Percentiles rank a stretch among this genome's conserved stretches.
phyloP scores from a whole-genome alignment of 495 filamentous ascomycete genomes.

The Trichoderma gamsii region DNA sequence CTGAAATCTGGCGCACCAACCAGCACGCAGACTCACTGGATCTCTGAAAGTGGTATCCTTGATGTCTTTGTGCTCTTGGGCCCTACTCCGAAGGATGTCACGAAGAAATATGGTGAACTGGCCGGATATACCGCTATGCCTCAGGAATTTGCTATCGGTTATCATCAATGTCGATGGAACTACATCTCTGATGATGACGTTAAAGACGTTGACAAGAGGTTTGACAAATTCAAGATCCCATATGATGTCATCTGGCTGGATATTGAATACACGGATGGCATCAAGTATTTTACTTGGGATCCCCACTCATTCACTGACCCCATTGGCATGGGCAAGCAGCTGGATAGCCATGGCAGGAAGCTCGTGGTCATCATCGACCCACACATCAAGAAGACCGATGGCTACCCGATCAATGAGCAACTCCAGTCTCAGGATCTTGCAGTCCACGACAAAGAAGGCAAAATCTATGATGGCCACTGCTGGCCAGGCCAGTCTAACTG shows the following conservation, averaged over 20 bases:
- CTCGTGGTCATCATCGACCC: slow-evolving; percentile 93
- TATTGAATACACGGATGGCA: slow-evolving; percentile 91
- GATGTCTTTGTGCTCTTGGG: slow-evolving; percentile 94
- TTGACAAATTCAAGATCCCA: slow-evolving; percentile 88
- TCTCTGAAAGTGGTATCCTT: slow-evolving; percentile 83
- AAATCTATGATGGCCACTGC: slow-evolving; percentile 91
- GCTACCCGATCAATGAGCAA: slow-evolving; percentile 70
- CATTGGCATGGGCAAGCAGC: slow-evolving; percentile 76
- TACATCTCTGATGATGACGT: slow-evolving; percentile 96
- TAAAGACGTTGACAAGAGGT: slow-evolving; percentile 89
- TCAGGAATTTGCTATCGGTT: slow-evolving; percentile 83
- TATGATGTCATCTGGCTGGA: slow-evolving; percentile 99
- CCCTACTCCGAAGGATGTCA: slow-evolving; percentile 73
- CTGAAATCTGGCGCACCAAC: slow-evolving; percentile 63
- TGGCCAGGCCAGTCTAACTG: slow-evolving; percentile 96
- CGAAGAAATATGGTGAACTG: slow-evolving; percentile 77
- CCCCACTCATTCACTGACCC: slow-evolving; percentile 78
- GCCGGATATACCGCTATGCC: slow-evolving; percentile 90
- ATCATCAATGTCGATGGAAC: slow-evolving; percentile 98
- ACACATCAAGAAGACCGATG: slow-evolving; percentile 87
- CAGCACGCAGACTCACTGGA: slow-evolving; percentile 89
- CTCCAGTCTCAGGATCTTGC: slow-evolving; percentile 76
- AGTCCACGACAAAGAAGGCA: slow-evolving; percentile 82
- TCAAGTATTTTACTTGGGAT: slow-evolving; percentile 98
- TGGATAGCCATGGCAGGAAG: slow-evolving; percentile 78